Evolutionary conservation across 345 rosid species (phyloP).

Genomic region (Hypericum androsaemum): DNA sequence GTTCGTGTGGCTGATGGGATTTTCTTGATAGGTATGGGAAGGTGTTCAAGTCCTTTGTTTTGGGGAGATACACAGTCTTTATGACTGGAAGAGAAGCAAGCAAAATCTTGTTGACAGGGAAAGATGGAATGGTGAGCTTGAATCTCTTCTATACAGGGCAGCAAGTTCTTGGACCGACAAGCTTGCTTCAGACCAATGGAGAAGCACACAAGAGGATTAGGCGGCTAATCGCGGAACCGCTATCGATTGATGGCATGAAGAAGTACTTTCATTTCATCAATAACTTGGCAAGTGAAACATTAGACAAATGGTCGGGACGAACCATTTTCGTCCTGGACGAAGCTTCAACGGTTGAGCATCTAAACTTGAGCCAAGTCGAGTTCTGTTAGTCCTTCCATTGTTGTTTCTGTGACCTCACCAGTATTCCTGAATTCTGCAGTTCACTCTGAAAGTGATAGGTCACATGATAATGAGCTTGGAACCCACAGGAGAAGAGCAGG

Average conservation of each 20-base stretch:
- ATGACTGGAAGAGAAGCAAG: conserved; percentile 65
- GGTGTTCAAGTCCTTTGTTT: conserved; percentile 44
- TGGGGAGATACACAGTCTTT: conserved; percentile 49
- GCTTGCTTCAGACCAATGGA: conserved; percentile 55
- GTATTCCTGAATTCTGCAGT: conserved; percentile 26
- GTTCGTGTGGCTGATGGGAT: neutral
- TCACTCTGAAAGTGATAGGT: conserved; percentile 57
- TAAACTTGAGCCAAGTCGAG: neutral
- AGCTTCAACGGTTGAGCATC: conserved; percentile 52
- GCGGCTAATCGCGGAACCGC: conserved; percentile 47
- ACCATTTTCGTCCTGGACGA: conserved; percentile 47
- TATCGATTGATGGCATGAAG: conserved; percentile 50
- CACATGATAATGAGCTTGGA: conserved; percentile 73
- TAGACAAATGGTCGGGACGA: conserved; percentile 42
- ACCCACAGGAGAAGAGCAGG: conserved; percentile 48
- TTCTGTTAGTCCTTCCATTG: neutral
- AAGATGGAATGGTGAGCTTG: conserved; percentile 65
- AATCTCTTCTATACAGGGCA: conserved; percentile 58
- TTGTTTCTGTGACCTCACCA: no score
- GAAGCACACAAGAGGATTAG: conserved; percentile 50
- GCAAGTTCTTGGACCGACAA: conserved; percentile 50
- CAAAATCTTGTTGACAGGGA: conserved; percentile 55
- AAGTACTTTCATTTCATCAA: conserved; percentile 51
- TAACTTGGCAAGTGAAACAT: conserved; percentile 32
- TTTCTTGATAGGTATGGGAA: conserved; percentile 39